A percentile compares a stretch with the other conserved stretches of the same genome.
These are phyloP conservation scores for Daldinia grandis DNA, from an alignment of 495 filamentous ascomycete genomes.

Conservation along the genomic window DNA sequence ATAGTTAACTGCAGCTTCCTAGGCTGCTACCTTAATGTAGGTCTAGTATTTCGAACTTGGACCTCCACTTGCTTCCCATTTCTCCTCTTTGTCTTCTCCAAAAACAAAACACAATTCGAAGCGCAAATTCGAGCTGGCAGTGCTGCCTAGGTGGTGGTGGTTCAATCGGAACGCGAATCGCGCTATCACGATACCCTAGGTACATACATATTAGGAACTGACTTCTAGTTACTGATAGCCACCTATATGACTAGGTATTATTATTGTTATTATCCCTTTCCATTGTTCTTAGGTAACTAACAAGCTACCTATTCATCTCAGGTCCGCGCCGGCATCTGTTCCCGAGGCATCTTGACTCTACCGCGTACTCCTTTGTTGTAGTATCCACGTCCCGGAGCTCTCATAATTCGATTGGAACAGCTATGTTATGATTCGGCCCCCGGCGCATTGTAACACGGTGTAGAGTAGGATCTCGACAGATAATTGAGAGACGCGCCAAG, in stretches of 20 bases:
- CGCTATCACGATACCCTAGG: background rate
- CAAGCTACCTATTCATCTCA: background rate
- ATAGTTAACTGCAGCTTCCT: conserved; percentile 6
- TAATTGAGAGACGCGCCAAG: conserved; percentile 39
- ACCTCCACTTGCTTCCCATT: conserved; percentile 1
- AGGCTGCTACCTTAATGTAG: background rate
- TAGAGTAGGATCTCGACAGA: conserved; percentile 16
- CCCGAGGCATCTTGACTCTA: background rate
- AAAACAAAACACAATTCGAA: conserved; percentile 7
- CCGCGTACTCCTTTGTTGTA: background rate
- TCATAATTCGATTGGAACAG: background rate
- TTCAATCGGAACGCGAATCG: conserved; percentile 27
- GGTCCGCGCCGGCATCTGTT: background rate
- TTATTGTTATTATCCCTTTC: background rate
- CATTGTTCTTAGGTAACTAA: background rate
- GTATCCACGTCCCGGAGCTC: background rate
- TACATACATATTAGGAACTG: background rate
- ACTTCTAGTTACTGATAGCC: background rate
- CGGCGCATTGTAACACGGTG: conserved; percentile 8
- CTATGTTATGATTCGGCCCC: conserved; percentile 12
- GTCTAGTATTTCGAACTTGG: conserved; percentile 10
- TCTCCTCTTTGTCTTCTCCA: conserved; percentile 23
- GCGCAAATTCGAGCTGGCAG: background rate
- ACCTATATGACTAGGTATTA: background rate
- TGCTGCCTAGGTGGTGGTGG: conserved; percentile 9